phyloP scores from a whole-genome alignment of 306 rosid genomes.

The Lithocarpus polystachyus region DNA sequence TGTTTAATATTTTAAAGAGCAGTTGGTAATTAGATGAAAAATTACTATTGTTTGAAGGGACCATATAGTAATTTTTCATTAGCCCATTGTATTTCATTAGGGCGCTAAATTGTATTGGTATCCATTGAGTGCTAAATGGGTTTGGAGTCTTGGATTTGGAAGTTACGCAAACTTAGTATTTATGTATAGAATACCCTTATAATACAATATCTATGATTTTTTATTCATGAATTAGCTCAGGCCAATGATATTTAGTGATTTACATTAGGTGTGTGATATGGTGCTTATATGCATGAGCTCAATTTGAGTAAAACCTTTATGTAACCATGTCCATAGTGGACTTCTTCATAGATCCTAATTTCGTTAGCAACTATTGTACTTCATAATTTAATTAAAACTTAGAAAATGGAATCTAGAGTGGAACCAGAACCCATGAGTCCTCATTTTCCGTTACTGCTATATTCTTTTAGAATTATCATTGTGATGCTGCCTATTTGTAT shows the following conservation, averaged over 20 bases:
- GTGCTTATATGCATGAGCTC: background rate
- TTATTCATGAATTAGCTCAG: background rate
- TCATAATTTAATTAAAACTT: background rate
- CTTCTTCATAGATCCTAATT: background rate
- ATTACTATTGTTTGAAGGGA: background rate
- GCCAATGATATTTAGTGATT: background rate
- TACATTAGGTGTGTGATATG: background rate
- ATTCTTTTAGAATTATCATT: background rate
- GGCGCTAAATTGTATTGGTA: background rate
- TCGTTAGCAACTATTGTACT: background rate
- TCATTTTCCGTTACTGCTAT: background rate
- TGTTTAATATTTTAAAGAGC: background rate
- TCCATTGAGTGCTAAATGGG: background rate
- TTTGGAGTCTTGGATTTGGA: background rate
- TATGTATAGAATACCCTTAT: background rate
- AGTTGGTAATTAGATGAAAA: background rate
- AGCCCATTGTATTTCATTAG: background rate
- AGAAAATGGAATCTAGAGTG: background rate
- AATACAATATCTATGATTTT: background rate
- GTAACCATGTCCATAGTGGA: background rate
- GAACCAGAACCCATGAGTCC: background rate
- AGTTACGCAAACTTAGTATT: background rate
- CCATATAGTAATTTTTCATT: background rate
- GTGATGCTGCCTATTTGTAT: background rate
- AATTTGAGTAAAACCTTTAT: background rate